phyloP scores from a whole-genome alignment of 2,329 filamentous ascomycete species.

The Nemania serpens region DNA sequence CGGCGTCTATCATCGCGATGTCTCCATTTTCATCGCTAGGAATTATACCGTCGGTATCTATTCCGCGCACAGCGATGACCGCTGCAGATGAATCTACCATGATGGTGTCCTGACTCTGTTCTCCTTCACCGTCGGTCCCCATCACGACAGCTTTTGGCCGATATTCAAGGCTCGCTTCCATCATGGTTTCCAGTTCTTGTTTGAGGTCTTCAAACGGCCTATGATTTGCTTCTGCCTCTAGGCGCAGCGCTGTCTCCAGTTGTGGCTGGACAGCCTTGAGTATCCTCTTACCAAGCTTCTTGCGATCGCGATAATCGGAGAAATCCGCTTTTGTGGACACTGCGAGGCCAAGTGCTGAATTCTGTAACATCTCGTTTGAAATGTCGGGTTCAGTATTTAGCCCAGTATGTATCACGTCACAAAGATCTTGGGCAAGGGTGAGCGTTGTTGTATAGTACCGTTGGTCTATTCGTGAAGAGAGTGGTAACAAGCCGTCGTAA shows the following conservation, averaged over 20 bases:
- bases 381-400: constrained; percentile 52
- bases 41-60: constrained; percentile 37
- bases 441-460: constrained; percentile 63
- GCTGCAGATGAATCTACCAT: constrained; percentile 56
- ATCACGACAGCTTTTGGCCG: constrained; percentile 46
- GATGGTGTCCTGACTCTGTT: constrained; percentile 51
- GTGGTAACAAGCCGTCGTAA: constrained; percentile 52
- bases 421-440: constrained; percentile 61
- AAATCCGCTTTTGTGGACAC: constrained; percentile 58
- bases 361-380: constrained; percentile 34
- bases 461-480: constrained; percentile 58
- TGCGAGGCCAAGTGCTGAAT: constrained; percentile 47
- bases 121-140: constrained; percentile 46
- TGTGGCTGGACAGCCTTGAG: constrained; percentile 80
- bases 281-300: constrained; percentile 86
- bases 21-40: constrained; percentile 44
- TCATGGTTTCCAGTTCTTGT: constrained; percentile 73
- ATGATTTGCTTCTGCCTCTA: constrained; percentile 79
- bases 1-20: constrained; percentile 45
- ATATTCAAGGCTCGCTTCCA: constrained; percentile 69
- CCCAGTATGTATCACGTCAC: constrained; percentile 56
- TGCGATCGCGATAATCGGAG: constrained; percentile 77
- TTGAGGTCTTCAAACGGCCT: constrained; percentile 72
- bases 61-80: constrained; percentile 52
- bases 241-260: constrained; percentile 74